Base-by-base conservation (phyloP, 495 filamentous ascomycete genomes). In the Annulohypoxylon stygium region DNA sequence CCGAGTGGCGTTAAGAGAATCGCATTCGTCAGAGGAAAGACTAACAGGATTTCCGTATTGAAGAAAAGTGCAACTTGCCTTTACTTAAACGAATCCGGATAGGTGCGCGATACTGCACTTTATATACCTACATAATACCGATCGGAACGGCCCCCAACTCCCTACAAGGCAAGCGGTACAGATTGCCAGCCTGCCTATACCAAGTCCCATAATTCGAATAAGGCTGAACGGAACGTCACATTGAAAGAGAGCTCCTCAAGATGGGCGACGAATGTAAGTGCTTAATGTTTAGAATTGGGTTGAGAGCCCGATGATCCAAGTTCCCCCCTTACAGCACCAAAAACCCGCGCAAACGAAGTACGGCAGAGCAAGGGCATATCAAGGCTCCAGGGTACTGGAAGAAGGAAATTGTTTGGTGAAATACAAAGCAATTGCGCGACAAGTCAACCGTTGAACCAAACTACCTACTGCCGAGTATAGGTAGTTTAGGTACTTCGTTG, bases 251-350 rank as follows among this genome's bases (percentile, higher is more conserved):
- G 57, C 54, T 62, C 34, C 25, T 54, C 39, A 70, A 67, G 30
- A 75, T 75, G 72, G 58, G 50, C 18, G 53, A 70, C 58, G 71
- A 75, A 70, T 75, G 72, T 75, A 70, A 75, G 72, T 74, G 39
- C 2, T 65, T 67, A 26, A 48, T 54, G 26, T 58, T 61, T 48
- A 8, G 6, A 10, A 41, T 62, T 7, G 37, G 36, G 50, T 39
- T 70, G 33, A 2, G 20, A 57, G 30, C 33, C 33, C 16, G 23
- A 54, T 48, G 14, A 30, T 30, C 30, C 30, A 30, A 30, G 30
- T 11, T 43, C 10, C n/a, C 10, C n/a, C 41, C 37, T 37, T 26
- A 39, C 11, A 1, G 12, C 34, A 60, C 61, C 37, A 47, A 50
- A 50, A 54, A 36, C 33, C 43, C 20, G 54, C 55, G 55, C 20